Evolutionary conservation across 768 basidiomycete genomes (phyloP), one percentile per base, ranked within the genome.

Genomic region (Kwoniella mangroviensis): DNA sequence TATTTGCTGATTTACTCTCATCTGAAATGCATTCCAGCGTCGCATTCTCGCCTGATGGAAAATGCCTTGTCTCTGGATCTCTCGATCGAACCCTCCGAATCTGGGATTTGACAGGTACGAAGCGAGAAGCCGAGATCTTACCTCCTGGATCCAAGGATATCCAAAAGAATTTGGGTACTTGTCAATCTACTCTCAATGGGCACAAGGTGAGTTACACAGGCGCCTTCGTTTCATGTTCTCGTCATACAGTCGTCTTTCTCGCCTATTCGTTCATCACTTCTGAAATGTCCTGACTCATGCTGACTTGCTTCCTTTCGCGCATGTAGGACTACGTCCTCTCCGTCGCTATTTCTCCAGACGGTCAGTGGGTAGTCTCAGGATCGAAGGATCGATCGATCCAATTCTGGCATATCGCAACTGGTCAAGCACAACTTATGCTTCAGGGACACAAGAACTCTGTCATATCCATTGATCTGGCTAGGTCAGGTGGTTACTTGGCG

Each of bases 351-450:
- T 93, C 92, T 56, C 91, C 93, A 72, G 95, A 98, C 83, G 93
- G 92, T 4, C 89, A 92, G 73, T 91, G 94, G 92, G 91, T 98
- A 75, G 95, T 97, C 12, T 94, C 93, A 12, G 96, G 97, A 62
- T 90, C 90, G 43, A 98, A 98, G 85, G 97, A 99, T 82, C 91
- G 97, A 13, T 91, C 93, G 0, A 94, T 99, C 65, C 83, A 84
- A 70, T 84, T 84, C 75, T 84, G 80, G 80, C 93, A 95, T 82
- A 94, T 96, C 81, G 93, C 92, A 90, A 87, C 87, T 13, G 90
- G 89, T 51, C 87, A 89, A 52, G 90, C 94, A 77, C 95, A 98
- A 82, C 91, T 92, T 78, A 93, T 96, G 91, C 86, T 99, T 41
- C 95, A 98, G 81, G 90, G 91, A 65, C 87, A 84, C 79, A 86